These are phyloP conservation scores for Beauveria australis DNA, from an alignment of 2,329 filamentous ascomycete genomes.

Conservation along the genomic window DNA sequence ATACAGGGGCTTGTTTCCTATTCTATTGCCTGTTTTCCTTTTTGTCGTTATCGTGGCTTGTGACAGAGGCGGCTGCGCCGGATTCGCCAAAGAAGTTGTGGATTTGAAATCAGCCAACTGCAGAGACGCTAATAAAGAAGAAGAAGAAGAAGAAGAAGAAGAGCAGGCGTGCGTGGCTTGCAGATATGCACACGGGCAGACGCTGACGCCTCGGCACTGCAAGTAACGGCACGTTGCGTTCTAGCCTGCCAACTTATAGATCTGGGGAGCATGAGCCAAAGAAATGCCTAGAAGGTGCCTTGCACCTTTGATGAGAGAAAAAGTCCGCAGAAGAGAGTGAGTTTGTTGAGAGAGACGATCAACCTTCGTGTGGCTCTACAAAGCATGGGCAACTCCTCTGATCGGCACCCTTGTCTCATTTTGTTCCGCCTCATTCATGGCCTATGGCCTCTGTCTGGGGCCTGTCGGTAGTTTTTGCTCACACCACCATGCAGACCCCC, in stretches of 20 bases:
- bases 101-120: not conserved
- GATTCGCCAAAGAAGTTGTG: not conserved
- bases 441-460: not conserved
- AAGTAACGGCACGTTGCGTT: not conserved
- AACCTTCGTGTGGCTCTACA: not conserved
- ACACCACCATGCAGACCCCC: conserved; percentile 1
- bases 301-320: not conserved
- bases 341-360: not conserved
- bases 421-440: not conserved
- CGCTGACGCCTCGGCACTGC: not conserved
- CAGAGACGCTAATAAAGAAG: not conserved
- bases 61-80: not conserved
- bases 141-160: no score
- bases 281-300: not conserved
- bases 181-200: not conserved
- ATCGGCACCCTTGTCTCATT: not conserved
- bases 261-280: not conserved
- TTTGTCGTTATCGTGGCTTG: not conserved
- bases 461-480: not conserved
- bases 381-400: not conserved
- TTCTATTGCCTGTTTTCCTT: not conserved
- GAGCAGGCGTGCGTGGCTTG: not conserved
- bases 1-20: conserved; percentile 3
- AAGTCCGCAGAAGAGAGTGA: no score
- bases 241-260: not conserved